A percentile compares a stretch with the other conserved stretches of the same genome.
These are phyloP conservation scores for Physcomitrellopsis africana DNA, from an alignment of 225 moss, liverwort and hornwort genomes.

Conservation along the genomic window DNA sequence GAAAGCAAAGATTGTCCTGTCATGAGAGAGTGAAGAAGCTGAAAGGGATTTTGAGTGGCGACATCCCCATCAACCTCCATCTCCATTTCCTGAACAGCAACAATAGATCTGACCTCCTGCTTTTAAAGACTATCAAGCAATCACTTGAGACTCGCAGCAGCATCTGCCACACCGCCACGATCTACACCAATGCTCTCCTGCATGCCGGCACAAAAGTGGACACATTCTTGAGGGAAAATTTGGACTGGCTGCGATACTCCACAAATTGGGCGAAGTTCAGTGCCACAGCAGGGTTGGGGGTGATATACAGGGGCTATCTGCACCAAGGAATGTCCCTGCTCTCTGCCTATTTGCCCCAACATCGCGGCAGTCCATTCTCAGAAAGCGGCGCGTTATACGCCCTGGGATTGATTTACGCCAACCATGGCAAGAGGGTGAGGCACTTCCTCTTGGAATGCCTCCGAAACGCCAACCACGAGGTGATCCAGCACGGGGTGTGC, in stretches of 20 bases:
- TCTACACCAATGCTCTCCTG: slow-evolving; percentile 94
- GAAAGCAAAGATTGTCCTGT: slow-evolving; percentile 34
- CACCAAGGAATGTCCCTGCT: slow-evolving; percentile 84
- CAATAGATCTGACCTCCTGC: slow-evolving; percentile 79
- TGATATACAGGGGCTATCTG: slow-evolving; percentile 92
- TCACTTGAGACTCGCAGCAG: slow-evolving; percentile 83
- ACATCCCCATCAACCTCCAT: slow-evolving; percentile 85
- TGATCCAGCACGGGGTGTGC: slow-evolving; percentile 93
- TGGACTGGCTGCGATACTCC: slow-evolving; percentile 86
- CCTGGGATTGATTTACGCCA: slow-evolving; percentile 89
- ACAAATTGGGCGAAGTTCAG: slow-evolving; percentile 98
- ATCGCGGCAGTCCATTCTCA: slow-evolving; percentile 75
- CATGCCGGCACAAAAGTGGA: slow-evolving; percentile 96
- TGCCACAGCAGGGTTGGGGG: slow-evolving; percentile 93
- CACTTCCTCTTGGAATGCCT: slow-evolving; percentile 77
- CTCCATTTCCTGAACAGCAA: slow-evolving; percentile 90
- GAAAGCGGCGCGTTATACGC: slow-evolving; percentile 95
- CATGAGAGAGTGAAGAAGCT: slow-evolving; percentile 63
- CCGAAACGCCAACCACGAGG: slow-evolving; percentile 82
- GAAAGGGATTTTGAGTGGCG: slow-evolving; percentile 83
- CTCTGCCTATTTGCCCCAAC: slow-evolving; percentile 81
- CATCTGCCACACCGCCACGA: slow-evolving; percentile 91
- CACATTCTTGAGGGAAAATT: slow-evolving; percentile 84
- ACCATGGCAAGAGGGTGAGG: slow-evolving; percentile 83
- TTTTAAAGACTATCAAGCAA: slow-evolving; percentile 91